Evolutionary conservation across 495 filamentous ascomycete species (phyloP), one percentile per base, ranked within the genome.

Genomic region (Aspergillus coremiiformis): DNA sequence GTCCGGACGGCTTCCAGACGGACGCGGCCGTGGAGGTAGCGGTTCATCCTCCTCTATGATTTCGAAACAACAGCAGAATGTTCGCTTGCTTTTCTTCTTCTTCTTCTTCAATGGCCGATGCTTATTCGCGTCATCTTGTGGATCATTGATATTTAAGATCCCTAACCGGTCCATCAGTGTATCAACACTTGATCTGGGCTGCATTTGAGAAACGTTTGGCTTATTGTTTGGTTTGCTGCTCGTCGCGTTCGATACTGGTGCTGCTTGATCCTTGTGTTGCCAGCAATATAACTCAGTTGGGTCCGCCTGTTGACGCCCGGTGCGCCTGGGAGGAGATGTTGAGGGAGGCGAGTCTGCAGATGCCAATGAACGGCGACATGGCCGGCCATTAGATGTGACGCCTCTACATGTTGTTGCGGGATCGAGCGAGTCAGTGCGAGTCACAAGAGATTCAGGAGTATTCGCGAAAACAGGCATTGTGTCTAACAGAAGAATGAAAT

Each of bases 191-290:
- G 79, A 82, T 49, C 85, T 76, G 47, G 81, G 71, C 58, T 83
- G 74, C 21, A 80, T 53, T 27, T 61, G 64, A 29, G 59, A 61
- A 8, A 61, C 62, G 15, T 32, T 48, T 6, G 45, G 43, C 15
- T 49, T 53, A 39, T 51, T 47, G 15, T 32, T 48, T 6, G 45
- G 43, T 19, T 49, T 53, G 43, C 49, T 47, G 29, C 15, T 48
- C 47, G 54, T 51, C 37, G 54, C 39, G 56, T 47, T 50, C 52
- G 60, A 51, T 4, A 72, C 43, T 17, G 57, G 57, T 5, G 60
- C 67, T 19, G 89, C 89, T 66, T 98, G 93, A 53, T 94, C 89
- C 58, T 88, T 89, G 68, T 98, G 93, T 62, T 94, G 87, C 85
- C 89, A 94, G 76, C 93, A 98, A 64, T 89, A 98, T 49, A 79